Conservation (phyloP, 371 early-diverging fungal species). For the Rhizopus sp. region DNA sequence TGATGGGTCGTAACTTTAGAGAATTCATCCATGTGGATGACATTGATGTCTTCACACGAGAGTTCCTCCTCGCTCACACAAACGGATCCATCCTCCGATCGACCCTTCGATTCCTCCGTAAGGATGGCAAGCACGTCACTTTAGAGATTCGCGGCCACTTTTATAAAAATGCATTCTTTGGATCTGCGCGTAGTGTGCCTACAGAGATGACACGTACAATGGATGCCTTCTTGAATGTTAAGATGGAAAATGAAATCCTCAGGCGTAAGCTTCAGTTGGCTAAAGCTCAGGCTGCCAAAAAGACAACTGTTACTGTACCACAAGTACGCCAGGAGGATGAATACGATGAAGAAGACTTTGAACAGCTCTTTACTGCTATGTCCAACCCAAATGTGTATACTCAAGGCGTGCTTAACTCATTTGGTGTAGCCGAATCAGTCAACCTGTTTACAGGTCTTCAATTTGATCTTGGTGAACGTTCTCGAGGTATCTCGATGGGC, state of each 20-base stretch:
- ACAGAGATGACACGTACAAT: conserved; percentile 34
- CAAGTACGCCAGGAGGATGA: conserved; percentile 6
- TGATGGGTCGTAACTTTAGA: conserved; percentile 37
- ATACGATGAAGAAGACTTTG: conserved; percentile 7
- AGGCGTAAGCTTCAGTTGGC: conserved; percentile 21
- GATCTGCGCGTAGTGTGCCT: conserved; percentile 40
- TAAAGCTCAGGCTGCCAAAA: neutral
- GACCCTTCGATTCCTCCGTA: conserved; percentile 41
- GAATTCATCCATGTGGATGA: conserved; percentile 59
- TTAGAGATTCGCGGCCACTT: conserved; percentile 45
- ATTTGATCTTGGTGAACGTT: conserved; percentile 37
- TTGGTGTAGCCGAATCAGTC: conserved; percentile 28
- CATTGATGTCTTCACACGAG: conserved; percentile 37
- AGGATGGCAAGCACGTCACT: conserved; percentile 42
- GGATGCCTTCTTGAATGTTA: conserved; percentile 46
- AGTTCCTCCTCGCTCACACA: conserved; percentile 19
- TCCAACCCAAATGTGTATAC: conserved; percentile 32
- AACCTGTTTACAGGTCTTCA: conserved; percentile 40
- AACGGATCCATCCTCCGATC: neutral
- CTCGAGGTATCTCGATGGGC: conserved; percentile 40
- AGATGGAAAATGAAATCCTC: conserved; percentile 49
- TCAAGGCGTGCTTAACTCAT: conserved; percentile 25
- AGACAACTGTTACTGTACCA: neutral
- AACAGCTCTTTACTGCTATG: conserved; percentile 3
- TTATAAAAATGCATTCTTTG: conserved; percentile 37